A percentile compares a stretch with the other conserved stretches of the same genome.
Evolutionary conservation across 2,329 filamentous ascomycete genomes (phyloP).

Genomic region (Corinectria fuckeliana): DNA sequence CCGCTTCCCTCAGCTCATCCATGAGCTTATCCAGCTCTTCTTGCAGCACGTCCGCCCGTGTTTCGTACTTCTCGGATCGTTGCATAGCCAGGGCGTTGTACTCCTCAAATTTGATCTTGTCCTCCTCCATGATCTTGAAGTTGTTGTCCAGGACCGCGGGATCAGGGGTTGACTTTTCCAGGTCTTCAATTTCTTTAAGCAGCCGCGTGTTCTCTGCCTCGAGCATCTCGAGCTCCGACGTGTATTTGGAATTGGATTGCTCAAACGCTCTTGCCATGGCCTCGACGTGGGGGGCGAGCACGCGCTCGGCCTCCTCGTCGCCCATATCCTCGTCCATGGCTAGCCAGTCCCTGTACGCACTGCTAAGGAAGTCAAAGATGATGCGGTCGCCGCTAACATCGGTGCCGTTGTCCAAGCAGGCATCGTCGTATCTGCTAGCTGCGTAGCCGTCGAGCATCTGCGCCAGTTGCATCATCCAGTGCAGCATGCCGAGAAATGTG

Average conservation of each 20-base stretch:
- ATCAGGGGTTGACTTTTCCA: conserved; percentile 86
- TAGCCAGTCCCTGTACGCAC: conserved; percentile 92
- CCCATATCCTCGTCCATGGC: conserved; percentile 88
- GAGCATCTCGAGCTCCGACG: conserved; percentile 81
- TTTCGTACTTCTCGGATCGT: conserved; percentile 88
- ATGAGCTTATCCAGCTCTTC: conserved; percentile 83
- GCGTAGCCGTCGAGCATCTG: conserved; percentile 90
- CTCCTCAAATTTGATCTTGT: conserved; percentile 92
- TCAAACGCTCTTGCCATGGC: conserved; percentile 90
- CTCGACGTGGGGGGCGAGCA: conserved; percentile 83
- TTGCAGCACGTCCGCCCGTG: conserved; percentile 80
- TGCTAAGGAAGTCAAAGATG: conserved; percentile 89
- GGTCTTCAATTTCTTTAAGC: conserved; percentile 83
- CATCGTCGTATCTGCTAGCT: conserved; percentile 82
- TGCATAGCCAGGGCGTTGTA: conserved; percentile 87
- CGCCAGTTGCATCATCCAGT: conserved; percentile 99
- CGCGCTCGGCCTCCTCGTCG: conserved; percentile 80
- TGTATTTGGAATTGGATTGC: conserved; percentile 80
- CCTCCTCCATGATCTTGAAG: conserved; percentile 92
- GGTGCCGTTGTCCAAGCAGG: conserved; percentile 84
- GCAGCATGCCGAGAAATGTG: conserved; percentile 88
- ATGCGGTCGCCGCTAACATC: conserved; percentile 91
- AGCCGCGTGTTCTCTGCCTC: conserved; percentile 86
- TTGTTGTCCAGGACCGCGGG: conserved; percentile 84
- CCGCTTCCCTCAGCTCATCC: conserved; percentile 76